These are phyloP conservation scores for Epichloe sp. DNA, from an alignment of 2,329 filamentous ascomycete genomes.

Conservation along the genomic window DNA sequence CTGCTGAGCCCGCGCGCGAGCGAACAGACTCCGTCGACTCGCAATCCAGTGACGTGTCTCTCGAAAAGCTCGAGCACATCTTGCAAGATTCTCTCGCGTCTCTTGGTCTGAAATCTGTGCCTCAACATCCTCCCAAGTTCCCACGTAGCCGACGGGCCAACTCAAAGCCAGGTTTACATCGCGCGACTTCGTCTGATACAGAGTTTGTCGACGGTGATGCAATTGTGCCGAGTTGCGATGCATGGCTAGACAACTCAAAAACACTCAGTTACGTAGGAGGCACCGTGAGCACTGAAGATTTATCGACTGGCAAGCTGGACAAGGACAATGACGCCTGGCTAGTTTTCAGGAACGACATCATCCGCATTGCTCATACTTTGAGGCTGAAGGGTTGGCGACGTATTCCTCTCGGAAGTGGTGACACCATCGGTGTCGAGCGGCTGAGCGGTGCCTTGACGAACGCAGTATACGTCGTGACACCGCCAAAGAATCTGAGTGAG, in stretches of 20 bases:
- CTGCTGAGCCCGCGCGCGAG: constrained; percentile 10
- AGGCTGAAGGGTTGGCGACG: constrained; percentile 84
- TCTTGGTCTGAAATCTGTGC: constrained; percentile 34
- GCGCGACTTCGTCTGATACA: constrained; percentile 62
- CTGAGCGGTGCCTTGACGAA: constrained; percentile 91
- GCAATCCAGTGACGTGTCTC: constrained; percentile 55
- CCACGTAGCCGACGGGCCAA: constrained; percentile 27
- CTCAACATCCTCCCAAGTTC: constrained; percentile 29
- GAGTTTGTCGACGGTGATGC: constrained; percentile 73
- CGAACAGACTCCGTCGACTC: constrained; percentile 47
- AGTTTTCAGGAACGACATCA: constrained; percentile 83
- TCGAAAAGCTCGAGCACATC: constrained; percentile 73
- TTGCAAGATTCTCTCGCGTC: constrained; percentile 51
- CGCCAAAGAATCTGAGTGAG: constrained; percentile 48
- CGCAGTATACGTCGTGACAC: constrained; percentile 86
- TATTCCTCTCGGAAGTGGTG: constrained; percentile 59
- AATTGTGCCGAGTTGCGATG: constrained; percentile 76
- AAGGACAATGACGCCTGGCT: constrained; percentile 70
- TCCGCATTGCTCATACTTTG: constrained; percentile 78
- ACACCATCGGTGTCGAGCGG: constrained; percentile 56
- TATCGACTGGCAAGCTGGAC: constrained; percentile 31
- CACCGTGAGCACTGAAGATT: constrained; percentile 27
- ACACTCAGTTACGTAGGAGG: constrained; percentile 61
- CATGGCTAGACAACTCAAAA: constrained; percentile 76
- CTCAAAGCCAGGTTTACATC: constrained; percentile 26